Conservation (phyloP, 441 rosid species). For the Pelargonium citronellum region DNA sequence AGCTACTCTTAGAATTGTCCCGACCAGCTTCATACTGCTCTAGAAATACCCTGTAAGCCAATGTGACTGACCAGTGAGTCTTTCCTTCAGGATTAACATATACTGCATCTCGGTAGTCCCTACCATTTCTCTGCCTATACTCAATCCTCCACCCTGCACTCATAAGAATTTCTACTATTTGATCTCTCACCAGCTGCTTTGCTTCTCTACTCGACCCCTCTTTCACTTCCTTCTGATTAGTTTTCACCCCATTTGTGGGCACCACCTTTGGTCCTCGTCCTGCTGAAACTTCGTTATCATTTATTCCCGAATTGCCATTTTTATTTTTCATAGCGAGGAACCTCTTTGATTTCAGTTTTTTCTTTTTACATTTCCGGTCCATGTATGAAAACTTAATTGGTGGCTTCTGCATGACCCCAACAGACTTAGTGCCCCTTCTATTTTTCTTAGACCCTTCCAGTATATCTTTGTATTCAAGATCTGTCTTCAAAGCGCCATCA, state of each 20-base stretch:
- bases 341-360: constrained; percentile 16
- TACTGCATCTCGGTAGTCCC: constrained; percentile 63
- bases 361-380: constrained; percentile 19
- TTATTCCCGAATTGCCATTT: too few relatives aligned
- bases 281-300: constrained; percentile 6
- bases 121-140: constrained; percentile 64
- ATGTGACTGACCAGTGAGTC: constrained; percentile 94
- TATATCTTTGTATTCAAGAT: neutral
- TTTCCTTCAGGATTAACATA: constrained; percentile 87
- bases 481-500: constrained; percentile 8
- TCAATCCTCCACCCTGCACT: constrained; percentile 89
- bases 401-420: constrained; percentile 7
- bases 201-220: constrained; percentile 26
- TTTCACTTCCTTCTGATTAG: constrained; percentile 22
- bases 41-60: constrained; percentile 71
- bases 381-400: constrained; percentile 17
- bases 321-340: constrained; percentile 6
- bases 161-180: constrained; percentile 55
- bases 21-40: constrained; percentile 38
- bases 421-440: constrained; percentile 10
- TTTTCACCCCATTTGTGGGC: constrained; percentile 17
- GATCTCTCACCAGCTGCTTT: constrained; percentile 61
- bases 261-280: constrained; percentile 11
- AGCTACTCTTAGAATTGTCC: constrained; percentile 31
- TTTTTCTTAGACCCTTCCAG: constrained; percentile 13